phyloP scores from a whole-genome alignment of 2,329 filamentous ascomycete genomes.

The Rhynchosporium secalis region DNA sequence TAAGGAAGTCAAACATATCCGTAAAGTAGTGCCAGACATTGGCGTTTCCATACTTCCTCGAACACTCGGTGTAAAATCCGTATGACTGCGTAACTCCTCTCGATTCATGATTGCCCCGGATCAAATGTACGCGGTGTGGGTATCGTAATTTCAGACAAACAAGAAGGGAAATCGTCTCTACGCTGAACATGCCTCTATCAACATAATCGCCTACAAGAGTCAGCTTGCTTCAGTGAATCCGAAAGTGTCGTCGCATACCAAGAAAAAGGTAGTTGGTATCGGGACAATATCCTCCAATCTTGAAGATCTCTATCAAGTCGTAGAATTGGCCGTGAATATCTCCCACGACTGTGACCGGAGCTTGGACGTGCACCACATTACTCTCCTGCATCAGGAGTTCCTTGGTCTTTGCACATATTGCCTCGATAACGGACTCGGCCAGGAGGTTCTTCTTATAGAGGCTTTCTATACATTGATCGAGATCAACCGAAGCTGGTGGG shows the following conservation, averaged over 20 bases:
- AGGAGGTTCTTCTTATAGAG: slow-evolving; percentile 97
- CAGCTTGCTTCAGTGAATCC: slow-evolving; percentile 7
- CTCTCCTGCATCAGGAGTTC: slow-evolving; percentile 99
- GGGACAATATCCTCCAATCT: slow-evolving; percentile 94
- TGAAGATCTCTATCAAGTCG: slow-evolving; percentile 98
- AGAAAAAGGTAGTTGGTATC: slow-evolving; percentile 98
- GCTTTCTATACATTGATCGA: slow-evolving; percentile 96
- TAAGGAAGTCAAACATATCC: slow-evolving; percentile 99
- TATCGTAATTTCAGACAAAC: slow-evolving; percentile 97
- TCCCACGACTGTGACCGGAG: slow-evolving; percentile 94
- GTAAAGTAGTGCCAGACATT: slow-evolving; percentile 99
- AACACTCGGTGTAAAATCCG: slow-evolving; percentile 98
- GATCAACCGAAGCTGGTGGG: slow-evolving; percentile 80
- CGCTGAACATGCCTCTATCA: slow-evolving; percentile 96
- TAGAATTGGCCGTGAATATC: slow-evolving; percentile 99
- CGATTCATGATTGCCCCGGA: slow-evolving; percentile 97
- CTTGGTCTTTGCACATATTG: slow-evolving; percentile 98
- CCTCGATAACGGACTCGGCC: slow-evolving; percentile 96
- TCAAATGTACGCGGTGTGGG: slow-evolving; percentile 90
- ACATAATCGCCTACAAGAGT: slow-evolving; percentile 76
- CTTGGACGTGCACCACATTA: slow-evolving; percentile 96
- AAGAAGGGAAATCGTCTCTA: slow-evolving; percentile 96
- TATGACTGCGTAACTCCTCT: slow-evolving; percentile 98
- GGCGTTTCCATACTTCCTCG: slow-evolving; percentile 95
- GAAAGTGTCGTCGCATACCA: slow-evolving; percentile 52